phyloP scores from a whole-genome alignment of 2,329 filamentous ascomycete genomes.

The Talaromyces sp. region DNA sequence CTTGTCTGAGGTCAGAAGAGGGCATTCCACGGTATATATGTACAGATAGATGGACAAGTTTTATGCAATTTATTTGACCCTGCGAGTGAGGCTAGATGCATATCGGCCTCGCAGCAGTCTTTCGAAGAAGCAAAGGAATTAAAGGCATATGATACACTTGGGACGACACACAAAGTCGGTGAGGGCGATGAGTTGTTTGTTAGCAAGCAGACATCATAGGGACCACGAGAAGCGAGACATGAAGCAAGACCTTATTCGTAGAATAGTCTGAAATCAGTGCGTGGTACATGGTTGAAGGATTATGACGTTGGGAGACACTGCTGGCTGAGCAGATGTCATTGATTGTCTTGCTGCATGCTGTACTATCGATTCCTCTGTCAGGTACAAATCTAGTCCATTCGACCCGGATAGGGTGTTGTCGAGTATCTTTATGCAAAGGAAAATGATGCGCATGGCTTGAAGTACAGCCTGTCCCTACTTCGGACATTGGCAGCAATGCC shows the following conservation, averaged over 20 bases:
- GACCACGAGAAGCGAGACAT: constrained; percentile 10
- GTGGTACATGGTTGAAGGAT: not conserved
- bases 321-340: not conserved
- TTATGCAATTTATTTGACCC: constrained; percentile 5
- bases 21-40: not conserved
- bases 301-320: not conserved
- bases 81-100: constrained; percentile 16
- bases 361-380: constrained; percentile 11
- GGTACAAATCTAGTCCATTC: constrained; percentile 1
- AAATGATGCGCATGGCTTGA: constrained; percentile 12
- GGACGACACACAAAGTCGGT: constrained; percentile 14
- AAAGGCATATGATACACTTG: not conserved
- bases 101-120: constrained; percentile 1
- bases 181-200: constrained; percentile 2
- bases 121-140: constrained; percentile 1
- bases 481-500: constrained; percentile 7
- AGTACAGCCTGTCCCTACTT: not conserved
- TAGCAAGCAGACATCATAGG: not conserved
- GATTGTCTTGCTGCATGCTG: constrained; percentile 15
- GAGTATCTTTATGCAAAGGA: not conserved
- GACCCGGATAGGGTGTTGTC: not conserved
- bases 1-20: not conserved
- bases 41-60: constrained; percentile 2
- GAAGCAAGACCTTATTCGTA: constrained; percentile 10
- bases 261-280: not conserved